Base-by-base conservation (phyloP, 768 basidiomycete species). In the Suillus americanus region DNA sequence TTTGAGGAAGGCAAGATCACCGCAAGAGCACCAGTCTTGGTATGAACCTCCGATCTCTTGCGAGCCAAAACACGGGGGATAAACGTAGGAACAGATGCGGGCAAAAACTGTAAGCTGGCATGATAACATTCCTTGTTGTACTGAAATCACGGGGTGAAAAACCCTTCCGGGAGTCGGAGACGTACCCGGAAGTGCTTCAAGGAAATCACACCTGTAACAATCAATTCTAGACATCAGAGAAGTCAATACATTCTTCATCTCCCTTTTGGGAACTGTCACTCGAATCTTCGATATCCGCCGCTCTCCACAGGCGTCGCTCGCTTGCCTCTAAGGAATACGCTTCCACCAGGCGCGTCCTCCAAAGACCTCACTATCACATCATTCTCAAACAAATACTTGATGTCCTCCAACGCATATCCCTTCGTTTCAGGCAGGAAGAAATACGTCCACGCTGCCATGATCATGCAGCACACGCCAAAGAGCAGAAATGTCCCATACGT, bases 341-440 rank as follows among this genome's bases (percentile, higher is more conserved):
- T 68, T 3, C 81, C 80, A 20, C 79, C 76, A 9, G 81, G 81
- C 5, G 81, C 80, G 68, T 81, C 80, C 64, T 77, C 71, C 63
- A 82, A 61, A 16, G 81, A 66, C 10, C 80, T 69, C 10, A 77
- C 50, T 16, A 79, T 68, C 25, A 79, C 68, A 45, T 79, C 76
- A 8, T 74, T 67, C 69, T 81, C 81, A 56, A 83, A 83, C 5
- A 84, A 69, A 62, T 74, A 74, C 38, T 78, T 77, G 63, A 84
- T 80, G 63, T 83, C 82, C 72, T 84, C 83, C 65, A 84, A 67
- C 16, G 78, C 78, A 62, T 78, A 75, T 28, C 81, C 81, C 20
- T 72, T 74, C 20, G 82, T 84, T 70, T 85, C 83, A 1, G 83
- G 83, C 14, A 83, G 72, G 67, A 76, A 78, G 60, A 80, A 63